phyloP scores from a whole-genome alignment of 345 rosid genomes.

The Euphorbia lathyris region DNA sequence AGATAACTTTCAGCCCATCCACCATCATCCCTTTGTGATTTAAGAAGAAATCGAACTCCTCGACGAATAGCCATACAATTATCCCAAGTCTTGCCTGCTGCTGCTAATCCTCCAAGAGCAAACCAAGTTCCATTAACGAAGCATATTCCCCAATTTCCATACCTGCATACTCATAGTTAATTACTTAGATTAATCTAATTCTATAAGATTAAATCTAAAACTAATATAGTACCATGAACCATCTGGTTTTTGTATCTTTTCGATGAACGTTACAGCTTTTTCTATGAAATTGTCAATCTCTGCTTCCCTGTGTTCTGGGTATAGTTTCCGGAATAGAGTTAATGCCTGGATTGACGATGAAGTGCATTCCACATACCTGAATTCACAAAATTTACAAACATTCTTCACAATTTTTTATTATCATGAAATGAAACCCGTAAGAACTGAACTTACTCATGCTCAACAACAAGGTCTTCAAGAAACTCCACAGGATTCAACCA shows the following conservation, averaged over 20 bases:
- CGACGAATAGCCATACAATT: constrained; percentile 8
- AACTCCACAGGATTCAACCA: constrained; percentile 27
- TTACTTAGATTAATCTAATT: neutral
- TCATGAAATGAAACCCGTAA: too few species aligned
- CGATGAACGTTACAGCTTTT: constrained; percentile 15
- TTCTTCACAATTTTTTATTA: too few species aligned
- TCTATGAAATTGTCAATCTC: constrained; percentile 18
- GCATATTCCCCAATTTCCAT: constrained; percentile 32
- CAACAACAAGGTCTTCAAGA: constrained; percentile 18
- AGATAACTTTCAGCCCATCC: constrained; percentile 31
- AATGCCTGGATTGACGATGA: constrained; percentile 22
- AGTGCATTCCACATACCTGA: constrained; percentile 19
- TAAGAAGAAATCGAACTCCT: constrained; percentile 23
- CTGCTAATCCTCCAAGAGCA: constrained; percentile 17
- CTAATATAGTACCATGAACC: constrained; percentile 22
- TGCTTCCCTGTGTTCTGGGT: constrained; percentile 19
- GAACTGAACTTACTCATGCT: constrained; percentile 26
- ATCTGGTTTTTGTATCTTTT: constrained; percentile 18
- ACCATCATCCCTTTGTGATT: constrained; percentile 17
- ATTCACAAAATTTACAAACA: neutral
- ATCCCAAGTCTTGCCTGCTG: constrained; percentile 26
- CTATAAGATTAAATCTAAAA: too few species aligned
- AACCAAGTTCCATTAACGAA: constrained; percentile 23
- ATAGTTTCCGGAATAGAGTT: constrained; percentile 13
- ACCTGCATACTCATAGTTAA: constrained; percentile 8